Base-by-base conservation (phyloP, 2,329 filamentous ascomycete genomes). In the Nigrospora osmanthi region DNA sequence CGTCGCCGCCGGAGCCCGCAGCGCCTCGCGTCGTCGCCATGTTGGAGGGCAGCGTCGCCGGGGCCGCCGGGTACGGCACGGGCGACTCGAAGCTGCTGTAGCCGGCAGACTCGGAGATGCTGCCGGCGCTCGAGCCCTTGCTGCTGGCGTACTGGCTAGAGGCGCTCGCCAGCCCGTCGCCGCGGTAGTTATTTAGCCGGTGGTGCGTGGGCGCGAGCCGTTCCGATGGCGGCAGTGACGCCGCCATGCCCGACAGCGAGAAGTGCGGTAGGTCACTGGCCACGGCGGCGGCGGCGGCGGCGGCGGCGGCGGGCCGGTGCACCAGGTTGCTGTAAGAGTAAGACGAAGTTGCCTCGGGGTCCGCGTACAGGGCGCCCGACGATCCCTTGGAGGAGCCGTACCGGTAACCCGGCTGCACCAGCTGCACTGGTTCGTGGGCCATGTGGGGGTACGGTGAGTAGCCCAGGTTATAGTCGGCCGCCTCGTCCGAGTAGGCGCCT, bases 201-300 rank as follows among this genome's bases (percentile, higher is more conserved):
- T 62, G 59, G 28, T 58, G 61, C 10, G 60, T 53, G 3, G 63
- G 61, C 4, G 65, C 61, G 1, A 67, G 65, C 4, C 59, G 53
- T 23, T 58, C 54, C 6, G 61, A 43, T 6, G 54, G 56, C 0
- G 68, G 67, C 0, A 71, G 58, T 0, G 67, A 66, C 0, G 68
- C 65, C 6, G 67, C 66, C 45, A 70, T 66, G 35, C 59, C 58
- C 1, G 66, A 64, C n/a, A 71, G 58, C 7, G 66, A 67, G 48
- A 70, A 68, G 36, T 57, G 63, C 4, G 64, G 56, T 7, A 61
- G 54, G 11, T 68, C 66, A 35, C 55, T 55, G 37, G 34, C 54
- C 15, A 53, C 51, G 1, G 56, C 55, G 1, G 45, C 43, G 1
- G 56, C 54, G 1, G 46, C 51, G 1, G 56, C 55, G 1, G 45